Conservation (phyloP, 2,329 filamentous ascomycete species). For the Didymella pinodella region DNA sequence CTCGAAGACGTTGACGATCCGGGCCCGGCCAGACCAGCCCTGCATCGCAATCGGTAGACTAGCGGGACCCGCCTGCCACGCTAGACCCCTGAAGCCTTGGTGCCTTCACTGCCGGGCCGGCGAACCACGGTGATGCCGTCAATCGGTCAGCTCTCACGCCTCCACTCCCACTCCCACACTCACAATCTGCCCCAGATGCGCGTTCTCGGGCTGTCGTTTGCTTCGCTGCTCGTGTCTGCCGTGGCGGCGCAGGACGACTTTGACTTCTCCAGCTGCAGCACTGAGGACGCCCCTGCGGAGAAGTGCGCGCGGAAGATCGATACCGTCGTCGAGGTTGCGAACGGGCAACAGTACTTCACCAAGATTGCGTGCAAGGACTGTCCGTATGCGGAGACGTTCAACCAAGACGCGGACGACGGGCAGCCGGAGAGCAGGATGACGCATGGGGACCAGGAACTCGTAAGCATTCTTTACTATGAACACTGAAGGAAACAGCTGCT, state of each 20-base stretch:
- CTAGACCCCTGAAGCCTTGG: constrained; percentile 12
- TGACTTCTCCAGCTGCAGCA: constrained; percentile 29
- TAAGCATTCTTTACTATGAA: constrained; percentile 18
- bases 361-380: constrained; percentile 45
- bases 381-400: constrained; percentile 22
- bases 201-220: constrained; percentile 19
- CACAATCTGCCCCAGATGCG: constrained; percentile 22
- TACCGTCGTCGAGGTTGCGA: constrained; percentile 33
- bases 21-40: constrained; percentile 8
- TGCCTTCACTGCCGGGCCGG: constrained; percentile 4
- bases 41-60: constrained; percentile 12
- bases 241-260: constrained; percentile 19
- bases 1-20: neutral
- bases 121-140: constrained; percentile 6
- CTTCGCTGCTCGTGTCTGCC: constrained; percentile 20
- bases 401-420: constrained; percentile 7
- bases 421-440: constrained; percentile 16
- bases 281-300: constrained; percentile 15
- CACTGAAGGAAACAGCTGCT: neutral
- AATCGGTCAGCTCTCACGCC: constrained; percentile 10
- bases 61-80: constrained; percentile 6
- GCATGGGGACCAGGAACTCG: constrained; percentile 37
- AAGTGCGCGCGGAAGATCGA: constrained; percentile 36
- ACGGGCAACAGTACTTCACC: constrained; percentile 40
- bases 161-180: constrained; percentile 12